Evolutionary conservation across 2,329 filamentous ascomycete genomes (phyloP).

Genomic region (Beauveria brongniartii): DNA sequence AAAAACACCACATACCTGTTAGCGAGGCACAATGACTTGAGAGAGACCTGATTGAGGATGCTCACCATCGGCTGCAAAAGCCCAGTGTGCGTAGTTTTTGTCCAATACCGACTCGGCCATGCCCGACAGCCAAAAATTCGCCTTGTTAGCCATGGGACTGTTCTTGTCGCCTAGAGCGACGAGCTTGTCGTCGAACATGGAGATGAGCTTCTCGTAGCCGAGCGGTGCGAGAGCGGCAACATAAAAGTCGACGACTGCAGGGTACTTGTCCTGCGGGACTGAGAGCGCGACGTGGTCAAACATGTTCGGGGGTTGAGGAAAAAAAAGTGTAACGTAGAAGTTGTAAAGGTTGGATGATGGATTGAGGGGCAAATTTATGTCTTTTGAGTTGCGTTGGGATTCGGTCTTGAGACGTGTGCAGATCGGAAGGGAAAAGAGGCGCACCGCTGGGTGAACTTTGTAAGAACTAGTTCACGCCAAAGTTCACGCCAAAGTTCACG

Average conservation of each 20-base stretch:
- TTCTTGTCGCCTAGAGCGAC: conserved; percentile 8
- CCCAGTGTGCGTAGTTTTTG: conserved; percentile 6
- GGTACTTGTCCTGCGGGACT: conserved; percentile 7
- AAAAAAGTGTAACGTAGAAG: background rate
- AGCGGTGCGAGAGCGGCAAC: conserved; percentile 6
- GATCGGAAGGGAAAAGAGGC: background rate
- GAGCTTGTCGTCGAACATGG: conserved; percentile 7
- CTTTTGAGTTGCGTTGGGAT: background rate
- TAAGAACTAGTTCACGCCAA: background rate
- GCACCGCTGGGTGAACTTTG: background rate
- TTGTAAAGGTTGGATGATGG: background rate
- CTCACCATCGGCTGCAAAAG: conserved; percentile 4
- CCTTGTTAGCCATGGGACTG: conserved; percentile 3
- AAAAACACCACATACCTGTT: background rate
- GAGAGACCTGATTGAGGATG: no score
- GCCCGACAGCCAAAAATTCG: conserved; percentile 10
- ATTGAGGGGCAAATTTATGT: background rate
- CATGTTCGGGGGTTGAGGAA: background rate
- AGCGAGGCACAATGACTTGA: no score
- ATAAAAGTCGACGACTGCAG: conserved; percentile 9
- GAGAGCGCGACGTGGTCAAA: conserved; percentile 12
- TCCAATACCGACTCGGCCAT: background rate
- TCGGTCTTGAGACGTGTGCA: background rate
- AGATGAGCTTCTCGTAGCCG: conserved; percentile 8
- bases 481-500: background rate